Percentiles rank a stretch among this genome's conserved stretches.
phyloP scores from a whole-genome alignment of 257 asterid genomes.

The Petrea volubilis region DNA sequence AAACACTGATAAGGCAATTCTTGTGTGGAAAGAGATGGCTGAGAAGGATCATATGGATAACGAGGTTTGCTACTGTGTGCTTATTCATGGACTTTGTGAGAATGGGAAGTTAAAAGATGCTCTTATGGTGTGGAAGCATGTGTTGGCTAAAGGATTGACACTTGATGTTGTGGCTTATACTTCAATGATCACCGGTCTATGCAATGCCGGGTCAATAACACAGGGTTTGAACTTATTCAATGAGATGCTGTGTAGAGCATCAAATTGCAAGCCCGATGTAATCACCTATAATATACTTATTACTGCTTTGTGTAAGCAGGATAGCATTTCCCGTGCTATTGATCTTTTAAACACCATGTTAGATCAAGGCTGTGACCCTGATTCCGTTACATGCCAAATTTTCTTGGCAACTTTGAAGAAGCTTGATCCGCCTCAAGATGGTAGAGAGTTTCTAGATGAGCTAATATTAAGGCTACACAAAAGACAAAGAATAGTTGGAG shows the following conservation, averaged over 20 bases:
- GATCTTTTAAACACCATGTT: constrained; percentile 77
- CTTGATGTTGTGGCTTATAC: constrained; percentile 85
- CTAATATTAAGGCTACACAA: constrained; percentile 69
- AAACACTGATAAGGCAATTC: constrained; percentile 61
- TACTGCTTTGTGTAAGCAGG: constrained; percentile 73
- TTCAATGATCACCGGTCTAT: constrained; percentile 87
- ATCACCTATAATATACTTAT: constrained; percentile 75
- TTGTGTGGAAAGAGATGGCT: constrained; percentile 71
- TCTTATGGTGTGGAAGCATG: constrained; percentile 72
- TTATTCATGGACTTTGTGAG: constrained; percentile 75
- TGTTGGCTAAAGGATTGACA: constrained; percentile 62
- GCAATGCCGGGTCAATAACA: constrained; percentile 61
- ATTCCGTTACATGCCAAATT: constrained; percentile 69
- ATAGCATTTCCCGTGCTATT: constrained; percentile 57
- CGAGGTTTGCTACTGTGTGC: constrained; percentile 71
- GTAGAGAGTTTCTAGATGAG: constrained; percentile 76
- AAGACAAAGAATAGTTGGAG: constrained; percentile 61
- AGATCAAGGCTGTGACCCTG: constrained; percentile 83
- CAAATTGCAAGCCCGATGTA: constrained; percentile 68
- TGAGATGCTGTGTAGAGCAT: constrained; percentile 70
- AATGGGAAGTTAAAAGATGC: constrained; percentile 79
- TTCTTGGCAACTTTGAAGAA: constrained; percentile 61
- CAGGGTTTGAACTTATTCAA: constrained; percentile 78
- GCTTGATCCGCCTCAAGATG: constrained; percentile 55
- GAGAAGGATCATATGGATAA: constrained; percentile 49